Conservation (phyloP, 2,329 filamentous ascomycete species). For the Fusarium robinianum region DNA sequence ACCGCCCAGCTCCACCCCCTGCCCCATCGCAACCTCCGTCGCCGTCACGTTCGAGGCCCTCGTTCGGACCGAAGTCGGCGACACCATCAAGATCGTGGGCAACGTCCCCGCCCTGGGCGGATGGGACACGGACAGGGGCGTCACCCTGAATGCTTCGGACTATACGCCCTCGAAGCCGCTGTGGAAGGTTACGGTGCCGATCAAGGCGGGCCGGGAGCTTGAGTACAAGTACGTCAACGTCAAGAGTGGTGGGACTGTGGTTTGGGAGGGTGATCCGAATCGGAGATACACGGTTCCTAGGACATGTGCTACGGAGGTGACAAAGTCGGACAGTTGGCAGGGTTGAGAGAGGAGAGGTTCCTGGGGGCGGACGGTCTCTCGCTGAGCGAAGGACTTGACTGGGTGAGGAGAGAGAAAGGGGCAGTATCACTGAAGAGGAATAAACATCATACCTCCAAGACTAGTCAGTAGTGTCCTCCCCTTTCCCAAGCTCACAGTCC, state of each 20-base stretch:
- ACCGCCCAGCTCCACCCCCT: conserved; percentile 41
- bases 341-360: no score
- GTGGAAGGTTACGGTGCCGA: conserved; percentile 61
- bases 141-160: conserved; percentile 59
- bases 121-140: conserved; percentile 61
- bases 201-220: conserved; percentile 60
- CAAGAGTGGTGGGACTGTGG: conserved; percentile 55
- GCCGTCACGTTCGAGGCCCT: conserved; percentile 66
- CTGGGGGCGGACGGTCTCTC: background rate
- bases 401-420: no score
- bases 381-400: no score
- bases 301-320: conserved; percentile 37
- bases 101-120: conserved; percentile 61
- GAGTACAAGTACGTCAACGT: conserved; percentile 73
- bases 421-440: no score
- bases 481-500: no score
- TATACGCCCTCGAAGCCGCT: conserved; percentile 65
- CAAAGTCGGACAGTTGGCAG: conserved; percentile 41
- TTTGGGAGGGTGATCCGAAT: conserved; percentile 68
- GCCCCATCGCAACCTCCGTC: conserved; percentile 50
- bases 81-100: conserved; percentile 69
- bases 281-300: conserved; percentile 43
- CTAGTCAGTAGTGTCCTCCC: no score
- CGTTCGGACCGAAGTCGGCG: conserved; percentile 61
- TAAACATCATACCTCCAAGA: no score